Conservation (phyloP, 176 grass and related monocot species). For the Puya raimondii region DNA sequence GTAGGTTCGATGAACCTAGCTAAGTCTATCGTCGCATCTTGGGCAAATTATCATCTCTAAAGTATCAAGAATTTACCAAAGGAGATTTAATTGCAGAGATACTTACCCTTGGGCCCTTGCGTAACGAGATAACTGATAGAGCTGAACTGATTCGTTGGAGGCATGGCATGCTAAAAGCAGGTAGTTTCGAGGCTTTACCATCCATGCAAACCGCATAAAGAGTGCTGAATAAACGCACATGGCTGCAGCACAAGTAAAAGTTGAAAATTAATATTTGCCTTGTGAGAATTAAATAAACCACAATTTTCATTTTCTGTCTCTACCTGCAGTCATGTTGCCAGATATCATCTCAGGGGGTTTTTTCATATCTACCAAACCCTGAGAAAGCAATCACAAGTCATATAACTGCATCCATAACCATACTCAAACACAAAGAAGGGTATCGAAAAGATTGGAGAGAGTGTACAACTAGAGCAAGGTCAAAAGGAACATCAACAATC, state of each 20-base stretch:
- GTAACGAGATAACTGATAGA: slow-evolving; percentile 79
- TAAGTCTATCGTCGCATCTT: no score
- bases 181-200: slow-evolving; percentile 80
- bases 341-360: slow-evolving; percentile 85
- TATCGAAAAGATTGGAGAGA: slow-evolving; percentile 5
- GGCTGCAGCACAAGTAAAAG: slow-evolving; percentile 25
- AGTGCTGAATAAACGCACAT: slow-evolving; percentile 87
- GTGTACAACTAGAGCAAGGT: background rate
- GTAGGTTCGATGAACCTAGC: no score
- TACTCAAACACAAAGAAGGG: background rate
- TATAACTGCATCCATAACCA: background rate
- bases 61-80: background rate
- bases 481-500: no score
- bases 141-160: slow-evolving; percentile 81
- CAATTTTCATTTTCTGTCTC: slow-evolving; percentile 1
- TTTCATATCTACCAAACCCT: slow-evolving; percentile 68
- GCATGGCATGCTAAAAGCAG: slow-evolving; percentile 74
- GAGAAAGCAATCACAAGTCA: slow-evolving; percentile 19
- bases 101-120: slow-evolving; percentile 53
- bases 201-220: slow-evolving; percentile 89
- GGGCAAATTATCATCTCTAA: background rate
- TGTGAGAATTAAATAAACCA: background rate
- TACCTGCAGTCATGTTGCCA: slow-evolving; percentile 80
- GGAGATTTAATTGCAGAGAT: background rate
- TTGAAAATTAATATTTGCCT: background rate